Base-by-base conservation (phyloP, 495 filamentous ascomycete genomes). In the Lophiotrema nucula region DNA sequence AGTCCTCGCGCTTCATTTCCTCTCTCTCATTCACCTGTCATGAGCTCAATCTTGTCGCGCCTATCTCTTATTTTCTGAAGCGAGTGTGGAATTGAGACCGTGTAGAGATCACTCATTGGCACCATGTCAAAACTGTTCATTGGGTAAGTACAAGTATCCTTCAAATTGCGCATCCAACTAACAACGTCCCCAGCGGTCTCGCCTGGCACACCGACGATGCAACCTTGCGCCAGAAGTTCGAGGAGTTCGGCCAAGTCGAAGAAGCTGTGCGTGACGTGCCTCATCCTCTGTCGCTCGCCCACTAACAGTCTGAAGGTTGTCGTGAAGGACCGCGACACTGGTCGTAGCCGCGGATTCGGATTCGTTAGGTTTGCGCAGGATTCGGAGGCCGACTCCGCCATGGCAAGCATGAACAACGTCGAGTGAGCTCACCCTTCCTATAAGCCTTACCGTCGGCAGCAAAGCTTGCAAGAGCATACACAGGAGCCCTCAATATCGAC, bases 191-290 rank as follows among this genome's bases (percentile, higher is more conserved):
- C 63, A 97, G 92, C 67, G 92, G 92, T 80, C 90, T 97, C 62
- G 90, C 92, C 60, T 97, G 92, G 92, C 92, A 96, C 79, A 97
- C 92, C 47, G 90, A 92, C 71, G 92, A 97, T 73, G 69, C 70
- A 2, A 87, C 88, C 35, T 79, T 97, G 35, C 85, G 86, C 58
- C 69, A 82, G 56, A 95, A 96, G 68, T 97, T 97, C 74, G 85
- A 90, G 73, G 82, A 92, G 72, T 96, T 88, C 68, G 92, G 92
- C 22, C 73, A 73, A 24, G 85, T 97, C 54, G 89, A 96, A 69
- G 92, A 97, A 83, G 92, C 92, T 55, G 92, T 97, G 79, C 71
- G 89, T 69, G 4, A 5, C 19, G 31, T 15, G 15, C 31, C 19
- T 18, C 6, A 6, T 43, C 39, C 39, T 8, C 39, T 6, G 22